Conservation (phyloP, 192 early-diverging fungal species). For the Spizellomyces punctatus region DNA sequence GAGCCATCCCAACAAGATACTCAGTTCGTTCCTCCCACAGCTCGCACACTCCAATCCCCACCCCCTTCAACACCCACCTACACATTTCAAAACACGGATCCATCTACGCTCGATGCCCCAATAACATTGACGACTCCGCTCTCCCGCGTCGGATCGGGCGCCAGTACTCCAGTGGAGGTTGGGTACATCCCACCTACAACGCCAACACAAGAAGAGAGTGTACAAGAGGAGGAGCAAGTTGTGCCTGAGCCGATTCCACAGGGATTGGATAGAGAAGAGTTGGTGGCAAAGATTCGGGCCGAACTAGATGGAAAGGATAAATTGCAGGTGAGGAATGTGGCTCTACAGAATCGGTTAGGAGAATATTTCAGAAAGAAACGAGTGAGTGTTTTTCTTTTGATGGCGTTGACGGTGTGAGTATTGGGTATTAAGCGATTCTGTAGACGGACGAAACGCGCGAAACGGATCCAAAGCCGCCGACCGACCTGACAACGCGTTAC, state of each 20-base stretch:
- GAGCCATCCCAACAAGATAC: not conserved
- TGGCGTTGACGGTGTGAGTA: not conserved
- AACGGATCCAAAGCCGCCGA: slow-evolving; percentile 45
- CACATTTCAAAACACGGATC: slow-evolving; percentile 7
- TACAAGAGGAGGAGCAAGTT: not conserved
- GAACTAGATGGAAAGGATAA: slow-evolving; percentile 52
- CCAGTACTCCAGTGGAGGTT: slow-evolving; percentile 4
- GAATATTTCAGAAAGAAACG: slow-evolving; percentile 60
- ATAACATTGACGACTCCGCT: not conserved
- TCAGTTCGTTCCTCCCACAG: slow-evolving; percentile 18
- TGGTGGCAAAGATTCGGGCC: slow-evolving; percentile 40
- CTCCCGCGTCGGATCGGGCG: not conserved
- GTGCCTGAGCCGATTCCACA: not conserved
- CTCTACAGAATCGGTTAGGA: slow-evolving; percentile 56
- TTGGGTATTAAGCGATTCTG: not conserved
- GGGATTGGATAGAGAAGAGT: slow-evolving; percentile 46
- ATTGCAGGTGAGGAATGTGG: slow-evolving; percentile 37
- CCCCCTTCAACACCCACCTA: slow-evolving; percentile 11
- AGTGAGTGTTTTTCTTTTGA: slow-evolving; percentile 31
- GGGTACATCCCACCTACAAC: not conserved
- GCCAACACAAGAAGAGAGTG: not conserved
- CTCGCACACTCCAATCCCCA: slow-evolving; percentile 17
- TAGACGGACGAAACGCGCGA: slow-evolving; percentile 58
- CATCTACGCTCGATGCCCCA: not conserved
- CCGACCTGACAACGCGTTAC: slow-evolving; percentile 60